Evolutionary conservation across 768 basidiomycete species (phyloP).

Genomic region (Suillus hirtellus): DNA sequence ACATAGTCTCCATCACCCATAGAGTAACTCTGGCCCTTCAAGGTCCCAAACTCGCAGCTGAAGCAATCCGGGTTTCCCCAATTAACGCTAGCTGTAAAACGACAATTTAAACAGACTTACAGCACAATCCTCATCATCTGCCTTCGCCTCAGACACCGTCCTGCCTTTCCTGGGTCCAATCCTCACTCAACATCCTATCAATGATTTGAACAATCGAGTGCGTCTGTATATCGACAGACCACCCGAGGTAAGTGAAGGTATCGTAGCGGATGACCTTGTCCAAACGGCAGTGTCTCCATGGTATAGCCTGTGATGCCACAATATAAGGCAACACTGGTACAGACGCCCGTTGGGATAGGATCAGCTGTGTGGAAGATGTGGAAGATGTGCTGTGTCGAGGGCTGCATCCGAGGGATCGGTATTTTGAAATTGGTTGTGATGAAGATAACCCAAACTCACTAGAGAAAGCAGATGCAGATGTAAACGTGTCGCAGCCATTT

Average conservation of each 20-base stretch:
- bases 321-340: conserved; percentile 71
- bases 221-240: conserved; percentile 71
- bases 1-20: not conserved
- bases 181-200: conserved; percentile 58
- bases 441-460: conserved; percentile 38
- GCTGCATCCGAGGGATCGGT: conserved; percentile 39
- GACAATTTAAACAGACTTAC: conserved; percentile 39
- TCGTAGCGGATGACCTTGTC: conserved; percentile 84
- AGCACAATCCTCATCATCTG: conserved; percentile 65
- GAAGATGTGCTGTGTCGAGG: conserved; percentile 71
- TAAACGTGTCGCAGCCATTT: conserved; percentile 66
- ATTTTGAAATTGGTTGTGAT: not conserved
- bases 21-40: conserved; percentile 9
- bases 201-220: conserved; percentile 71
- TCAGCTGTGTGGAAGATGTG: conserved; percentile 94
- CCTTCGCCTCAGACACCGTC: conserved; percentile 47
- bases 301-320: conserved; percentile 89
- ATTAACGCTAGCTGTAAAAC: conserved; percentile 8
- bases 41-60: conserved; percentile 68
- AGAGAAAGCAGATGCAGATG: conserved; percentile 91
- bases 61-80: conserved; percentile 58
- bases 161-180: conserved; percentile 49
- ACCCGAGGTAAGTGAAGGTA: conserved; percentile 76
- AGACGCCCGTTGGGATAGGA: conserved; percentile 86
- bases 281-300: conserved; percentile 83